Base-by-base conservation (phyloP, 768 basidiomycete species). In the Daedaleopsis sinensis region DNA sequence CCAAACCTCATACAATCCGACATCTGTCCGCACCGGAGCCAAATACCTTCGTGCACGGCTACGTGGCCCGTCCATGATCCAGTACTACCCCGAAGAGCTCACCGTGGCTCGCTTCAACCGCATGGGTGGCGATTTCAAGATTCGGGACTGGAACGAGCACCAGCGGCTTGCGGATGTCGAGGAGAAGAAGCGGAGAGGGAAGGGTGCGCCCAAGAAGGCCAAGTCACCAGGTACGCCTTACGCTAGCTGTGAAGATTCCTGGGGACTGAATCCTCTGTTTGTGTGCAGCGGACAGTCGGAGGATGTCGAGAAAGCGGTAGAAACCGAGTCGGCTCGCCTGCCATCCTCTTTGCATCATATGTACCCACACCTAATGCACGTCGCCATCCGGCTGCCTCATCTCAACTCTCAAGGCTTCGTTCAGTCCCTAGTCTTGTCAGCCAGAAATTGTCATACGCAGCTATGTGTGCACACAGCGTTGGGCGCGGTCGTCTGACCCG, bases 1-100 rank as follows among this genome's bases (percentile, higher is more conserved):
- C 70, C 85, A 94, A 70, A 96, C 93, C 10, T 80, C 89, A 4
- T 94, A 91, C 77, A 98, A 98, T 75, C 96, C 96, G 0, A 82
- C 82, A 2, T 84, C 84, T 27, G 72, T 85, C 15, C 88, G 96
- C 18, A 95, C 91, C 0, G 96, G 96, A 18, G 90, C 94, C 27
- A 98, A 98, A 77, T 94, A 96, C 77, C 86, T 98, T 49, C 87
- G 90, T 19, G 80, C 84, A 15, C 82, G 90, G 18, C 84, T 98
- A 38, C 85, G 88, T 0, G 96, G 96, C 0, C 94, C 94, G 0
- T 83, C 93, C 27, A 91, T 97, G 88, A 71, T 89, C 65, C 78
- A 83, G 5, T 98, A 98, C 78, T 95, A 96, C 76, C 91, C 90
- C 0, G 72, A 76, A 21, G 73, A 77, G n/a, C 67, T 91, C 60